Conservation (phyloP, 1,284 basidiomycete species). For the Irpex lacteus region DNA sequence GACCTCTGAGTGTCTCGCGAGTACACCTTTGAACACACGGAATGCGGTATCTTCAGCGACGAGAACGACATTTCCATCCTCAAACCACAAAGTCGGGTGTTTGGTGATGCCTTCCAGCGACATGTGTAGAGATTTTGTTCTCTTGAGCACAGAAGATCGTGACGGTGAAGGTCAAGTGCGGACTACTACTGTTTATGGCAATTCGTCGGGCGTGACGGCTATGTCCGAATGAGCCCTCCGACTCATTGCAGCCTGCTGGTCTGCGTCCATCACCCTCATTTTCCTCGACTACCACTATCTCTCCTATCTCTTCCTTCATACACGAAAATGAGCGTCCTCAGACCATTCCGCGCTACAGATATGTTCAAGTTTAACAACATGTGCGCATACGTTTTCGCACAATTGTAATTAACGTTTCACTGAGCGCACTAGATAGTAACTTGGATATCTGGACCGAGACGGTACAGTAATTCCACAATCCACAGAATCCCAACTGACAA, state of each 20-base stretch:
- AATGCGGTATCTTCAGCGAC: slow-evolving; percentile 50
- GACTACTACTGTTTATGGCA: too few species aligned
- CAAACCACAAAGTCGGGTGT: slow-evolving; percentile 45
- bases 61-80: slow-evolving; percentile 61
- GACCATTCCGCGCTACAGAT: slow-evolving; percentile 83
- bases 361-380: slow-evolving; percentile 92
- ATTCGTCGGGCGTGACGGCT: too few species aligned
- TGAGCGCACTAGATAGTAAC: slow-evolving; percentile 54
- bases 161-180: too few species aligned
- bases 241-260: not conserved
- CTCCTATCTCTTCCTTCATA: not conserved
- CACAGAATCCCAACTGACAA: not conserved
- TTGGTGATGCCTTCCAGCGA: not conserved
- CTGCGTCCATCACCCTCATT: not conserved
- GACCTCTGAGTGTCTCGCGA: slow-evolving; percentile 62
- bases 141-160: too few species aligned
- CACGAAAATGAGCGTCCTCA: slow-evolving; percentile 68
- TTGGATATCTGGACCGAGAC: slow-evolving; percentile 95
- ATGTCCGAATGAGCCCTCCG: too few species aligned
- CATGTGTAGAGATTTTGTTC: too few species aligned
- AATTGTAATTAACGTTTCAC: not conserved
- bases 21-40: slow-evolving; percentile 62
- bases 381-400: slow-evolving; percentile 40
- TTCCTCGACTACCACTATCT: not conserved
- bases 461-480: slow-evolving; percentile 37